Base-by-base conservation (phyloP, 2,329 filamentous ascomycete genomes). In the Diplocarpon mali region DNA sequence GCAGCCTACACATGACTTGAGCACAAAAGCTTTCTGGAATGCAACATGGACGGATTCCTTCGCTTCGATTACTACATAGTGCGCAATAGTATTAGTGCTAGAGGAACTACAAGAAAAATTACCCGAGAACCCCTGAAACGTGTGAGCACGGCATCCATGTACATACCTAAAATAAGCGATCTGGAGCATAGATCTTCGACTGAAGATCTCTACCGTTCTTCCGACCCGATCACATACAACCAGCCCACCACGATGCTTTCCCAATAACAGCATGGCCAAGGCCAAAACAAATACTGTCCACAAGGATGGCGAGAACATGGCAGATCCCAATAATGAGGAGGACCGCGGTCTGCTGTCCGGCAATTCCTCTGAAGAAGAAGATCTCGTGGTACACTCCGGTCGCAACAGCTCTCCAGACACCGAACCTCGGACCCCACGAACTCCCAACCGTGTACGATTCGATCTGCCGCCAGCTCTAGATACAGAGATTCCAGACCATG, bases 181-280 rank as follows among this genome's bases (percentile, higher is more conserved):
- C 20, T 24, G 20, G 20, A 46, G 32, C 43, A 36, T 42, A 40
- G 51, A 46, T 39, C 45, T 13, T 28, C 27, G 32, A 41, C 34
- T 24, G 20, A 24, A 24, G n/a, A n/a, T n/a, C 7, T 24, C 20
- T 24, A 4, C 20, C 20, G 20, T 24, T 7, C 20, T 24, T 3
- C 20, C 20, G 28, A 38, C 37, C 36, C 40, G 40, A 45, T 44
- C 38, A 35, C 13, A 35, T 32, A 31, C 32, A 38, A 42, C 37
- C 38, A 43, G 34, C 47, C 3, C 31, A 35, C 29, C 17, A 65
- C 59, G 52, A 68, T 68, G 65, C 61, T 60, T 53, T 58, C 60
- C 46, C 60, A 59, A 62, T 66, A 62, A 62, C 49, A 60, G 57
- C 49, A 68, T 68, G 66, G 64, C 64, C 60, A 65, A 66, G 64